phyloP scores from a whole-genome alignment of 2,329 filamentous ascomycete genomes.

The Talaromyces sp. region DNA sequence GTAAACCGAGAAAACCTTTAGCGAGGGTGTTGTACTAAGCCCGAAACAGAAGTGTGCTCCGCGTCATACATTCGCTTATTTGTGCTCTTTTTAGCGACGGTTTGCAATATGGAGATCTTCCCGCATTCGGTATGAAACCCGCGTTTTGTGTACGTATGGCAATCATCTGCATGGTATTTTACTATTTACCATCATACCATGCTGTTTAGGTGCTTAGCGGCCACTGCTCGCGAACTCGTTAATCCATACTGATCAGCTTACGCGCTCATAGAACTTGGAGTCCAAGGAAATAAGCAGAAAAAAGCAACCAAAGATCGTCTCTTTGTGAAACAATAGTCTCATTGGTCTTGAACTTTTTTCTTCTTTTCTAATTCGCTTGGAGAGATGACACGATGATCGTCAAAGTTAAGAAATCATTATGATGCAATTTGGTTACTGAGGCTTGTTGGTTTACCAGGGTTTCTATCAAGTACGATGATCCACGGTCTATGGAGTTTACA shows the following conservation, averaged over 20 bases:
- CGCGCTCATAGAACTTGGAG: neutral
- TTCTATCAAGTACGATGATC: neutral
- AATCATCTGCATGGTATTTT: slow-evolving; percentile 1
- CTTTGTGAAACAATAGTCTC: slow-evolving; percentile 12
- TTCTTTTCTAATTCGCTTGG: slow-evolving; percentile 6
- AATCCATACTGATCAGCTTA: neutral
- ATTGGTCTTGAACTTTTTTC: neutral
- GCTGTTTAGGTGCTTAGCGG: neutral
- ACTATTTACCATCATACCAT: too few relatives aligned
- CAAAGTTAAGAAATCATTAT: neutral
- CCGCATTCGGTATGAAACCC: slow-evolving; percentile 11
- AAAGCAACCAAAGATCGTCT: slow-evolving; percentile 10
- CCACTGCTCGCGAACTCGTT: neutral
- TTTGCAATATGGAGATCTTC: slow-evolving; percentile 10
- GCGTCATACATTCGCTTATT: slow-evolving; percentile 6
- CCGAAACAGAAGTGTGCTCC: neutral
- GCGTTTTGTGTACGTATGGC: slow-evolving; percentile 2
- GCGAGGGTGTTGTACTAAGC: neutral
- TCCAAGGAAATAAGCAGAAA: neutral
- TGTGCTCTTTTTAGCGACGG: slow-evolving; percentile 1
- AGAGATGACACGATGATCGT: neutral
- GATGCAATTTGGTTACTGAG: neutral
- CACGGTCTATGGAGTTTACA: neutral
- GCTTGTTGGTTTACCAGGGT: neutral
- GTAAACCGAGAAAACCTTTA: neutral